Evolutionary conservation across 2,329 filamentous ascomycete genomes (phyloP), one percentile per base, ranked within the genome.

Genomic region (Phialemoniopsis sp.): DNA sequence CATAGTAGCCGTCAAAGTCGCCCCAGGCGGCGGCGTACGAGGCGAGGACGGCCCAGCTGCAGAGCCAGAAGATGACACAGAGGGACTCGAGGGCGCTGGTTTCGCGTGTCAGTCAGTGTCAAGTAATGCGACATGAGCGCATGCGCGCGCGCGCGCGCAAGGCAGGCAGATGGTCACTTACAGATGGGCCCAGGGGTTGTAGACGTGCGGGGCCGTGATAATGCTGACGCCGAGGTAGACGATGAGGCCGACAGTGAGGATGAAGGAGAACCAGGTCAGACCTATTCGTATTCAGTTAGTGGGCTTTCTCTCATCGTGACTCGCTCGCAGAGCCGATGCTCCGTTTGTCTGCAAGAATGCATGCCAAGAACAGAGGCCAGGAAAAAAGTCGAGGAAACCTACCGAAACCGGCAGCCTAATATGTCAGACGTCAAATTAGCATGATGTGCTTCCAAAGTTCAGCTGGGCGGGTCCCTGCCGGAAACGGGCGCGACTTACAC

Each of bases 31-130:
- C 10, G 19, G 44, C 44, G 28, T 51, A 43, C 30, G 40, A 43
- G 39, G 48, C 46, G 8, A 51, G 42, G n/a, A 47, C 43, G 39
- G 48, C 46, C 44, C 44, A 50, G 28, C 41, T 40, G 29, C 34
- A 38, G 33, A 50, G 46, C 48, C 48, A 50, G 31, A 49, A 50
- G 34, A 49, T 44, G 32, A 46, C 46, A 38, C 39, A 13, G 8
- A 46, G 26, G 12, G 43, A 40, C 30, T 50, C 48, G 31, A 43
- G 26, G 18, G 41, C 39, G 9, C 46, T 48, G 35, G 3, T 7
- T 33, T 28, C 16, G 21, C 10, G 21, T 29, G 15, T 28, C 17
- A 28, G 5, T 9, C 6, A 28, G 13, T 6, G 30, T 16, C 13
- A 32, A n/a, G 21, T 26, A 26, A 10, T 26, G 6, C 10, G 21